Evolutionary conservation across 345 rosid genomes (phyloP), one percentile per base, ranked within the genome.

Genomic region (Erysimum cheiranthoides): DNA sequence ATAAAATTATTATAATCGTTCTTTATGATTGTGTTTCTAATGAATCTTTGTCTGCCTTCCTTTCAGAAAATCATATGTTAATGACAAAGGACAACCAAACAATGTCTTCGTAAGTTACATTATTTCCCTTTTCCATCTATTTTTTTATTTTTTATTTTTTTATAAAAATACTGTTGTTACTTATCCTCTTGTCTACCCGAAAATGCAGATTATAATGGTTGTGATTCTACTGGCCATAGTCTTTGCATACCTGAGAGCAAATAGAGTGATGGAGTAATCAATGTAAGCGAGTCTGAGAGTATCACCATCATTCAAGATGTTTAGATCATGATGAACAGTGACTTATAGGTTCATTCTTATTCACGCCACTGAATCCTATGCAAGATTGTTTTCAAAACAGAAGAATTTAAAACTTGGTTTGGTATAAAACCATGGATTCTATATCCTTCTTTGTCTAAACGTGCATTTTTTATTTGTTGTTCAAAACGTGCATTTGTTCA

Each of bases 1-100:
- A 73, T n/a, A 17, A 2, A 16, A 30, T 12, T 3, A 30, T 68
- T 21, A 0, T 18, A 61, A 36, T 42, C 4, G 53, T 9, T 62
- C 13, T 0, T 42, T 58, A 10, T 56, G 50, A 68, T 5, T n/a
- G 27, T 13, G 50, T 46, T 62, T 31, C 31, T 79, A 49, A 54
- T 63, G 72, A 79, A 69, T 62, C 30, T 51, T 74, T 73, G 56
- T 28, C 43, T 64, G 39, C 10, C 32, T 5, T 61, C 74, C 57
- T 47, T 30, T 13, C 88, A 93, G 98, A 81, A 91, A 85, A 79
- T 85, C 93, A 18, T 87, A 80, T 79, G 43, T 93, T 8, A 18
- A 77, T 40, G 80, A 70, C 82, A 12, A 67, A 30, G 59, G 81
- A 73, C 70, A 83, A 74, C 61, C 65, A 82, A 16, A 46, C 66